Percentiles rank a stretch among this genome's conserved stretches.
Evolutionary conservation across 768 basidiomycete genomes (phyloP).

Genomic region (Xerocomellus dryophilus): DNA sequence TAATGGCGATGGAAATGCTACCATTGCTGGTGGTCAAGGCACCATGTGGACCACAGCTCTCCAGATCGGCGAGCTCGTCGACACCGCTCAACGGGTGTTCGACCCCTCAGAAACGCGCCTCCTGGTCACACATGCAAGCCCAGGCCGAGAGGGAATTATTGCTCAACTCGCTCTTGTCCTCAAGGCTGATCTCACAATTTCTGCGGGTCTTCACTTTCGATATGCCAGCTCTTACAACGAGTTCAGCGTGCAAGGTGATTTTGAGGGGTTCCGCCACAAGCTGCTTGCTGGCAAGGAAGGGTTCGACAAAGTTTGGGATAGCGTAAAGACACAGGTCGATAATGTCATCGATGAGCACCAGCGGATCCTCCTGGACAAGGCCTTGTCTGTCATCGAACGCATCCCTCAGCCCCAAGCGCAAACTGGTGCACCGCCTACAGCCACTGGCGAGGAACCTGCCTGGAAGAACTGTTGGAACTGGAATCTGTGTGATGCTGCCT

Average conservation of each 20-base stretch:
- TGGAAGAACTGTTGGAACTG: conserved; percentile 99
- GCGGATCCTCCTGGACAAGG: conserved; percentile 83
- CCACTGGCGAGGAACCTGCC: conserved; percentile 77
- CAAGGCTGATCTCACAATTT: conserved; percentile 93
- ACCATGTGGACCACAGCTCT: conserved; percentile 99
- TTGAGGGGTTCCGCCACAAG: conserved; percentile 84
- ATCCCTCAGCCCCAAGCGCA: conserved; percentile 56
- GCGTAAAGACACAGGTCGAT: conserved; percentile 88
- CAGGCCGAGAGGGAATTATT: conserved; percentile 90
- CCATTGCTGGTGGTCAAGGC: conserved; percentile 97
- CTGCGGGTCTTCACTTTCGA: conserved; percentile 95
- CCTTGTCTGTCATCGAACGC: conserved; percentile 77
- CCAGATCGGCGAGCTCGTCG: conserved; percentile 96
- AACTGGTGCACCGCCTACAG: conserved; percentile 40
- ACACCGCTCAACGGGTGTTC: conserved; percentile 92
- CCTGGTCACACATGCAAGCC: conserved; percentile 87
- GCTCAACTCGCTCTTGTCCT: conserved; percentile 85
- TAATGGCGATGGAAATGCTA: conserved; percentile 89
- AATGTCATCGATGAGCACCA: conserved; percentile 89
- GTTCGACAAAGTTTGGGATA: conserved; percentile 94
- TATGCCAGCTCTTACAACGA: conserved; percentile 97
- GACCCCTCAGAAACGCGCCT: conserved; percentile 93
- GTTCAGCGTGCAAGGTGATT: conserved; percentile 88
- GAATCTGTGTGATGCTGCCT: conserved; percentile 96
- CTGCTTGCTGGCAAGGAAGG: conserved; percentile 70